Evolutionary conservation across 257 asterid genomes (phyloP), one percentile per base, ranked within the genome.

Genomic region (Vinca minor): DNA sequence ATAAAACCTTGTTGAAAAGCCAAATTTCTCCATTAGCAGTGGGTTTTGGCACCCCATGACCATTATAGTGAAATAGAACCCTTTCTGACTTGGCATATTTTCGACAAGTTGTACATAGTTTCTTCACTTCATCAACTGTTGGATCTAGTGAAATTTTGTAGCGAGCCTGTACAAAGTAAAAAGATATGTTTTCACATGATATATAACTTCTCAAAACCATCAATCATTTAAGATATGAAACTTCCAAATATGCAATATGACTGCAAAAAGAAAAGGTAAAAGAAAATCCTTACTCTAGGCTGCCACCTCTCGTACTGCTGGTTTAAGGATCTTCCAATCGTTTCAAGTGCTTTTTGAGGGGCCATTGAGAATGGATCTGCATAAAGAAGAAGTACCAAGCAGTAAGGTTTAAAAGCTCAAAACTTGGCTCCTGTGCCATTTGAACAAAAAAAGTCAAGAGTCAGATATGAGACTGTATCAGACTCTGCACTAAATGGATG

Each of bases 41-140:
- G 55, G 99, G 99, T 84, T 89, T 89, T 53, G 99, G 99, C 71
- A 93, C 99, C 65, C 99, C 99, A 79, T 93, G 99, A 34, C 99
- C 99, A 78, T 93, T 93, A 74, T 89, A 93, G 77, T 93, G 99
- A 79, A 84, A 89, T 58, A 93, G 82, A 69, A 93, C 99, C 82
- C 99, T 85, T 83, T 93, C 99, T 59, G 96, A 79, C 76, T 93
- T 93, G 9, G 96, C 99, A 84, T 78, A 78, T 72, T 93, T 89
- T 60, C 97, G 99, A 76, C 96, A 93, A 54, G 92, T 83, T 28
- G 94, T 83, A 78, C 96, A 93, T 48, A 89, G 84, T 72, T 93
- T 87, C 82, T 93, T 93, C 59, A 93, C 95, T 76, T 93, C 99
- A 20, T 93, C 99, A 58, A 89, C 85, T 17, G 97, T 93, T 69